These are phyloP conservation scores for Sanghuangporus sanghuang DNA, from an alignment of 1,284 basidiomycete species.

Conservation along the genomic window DNA sequence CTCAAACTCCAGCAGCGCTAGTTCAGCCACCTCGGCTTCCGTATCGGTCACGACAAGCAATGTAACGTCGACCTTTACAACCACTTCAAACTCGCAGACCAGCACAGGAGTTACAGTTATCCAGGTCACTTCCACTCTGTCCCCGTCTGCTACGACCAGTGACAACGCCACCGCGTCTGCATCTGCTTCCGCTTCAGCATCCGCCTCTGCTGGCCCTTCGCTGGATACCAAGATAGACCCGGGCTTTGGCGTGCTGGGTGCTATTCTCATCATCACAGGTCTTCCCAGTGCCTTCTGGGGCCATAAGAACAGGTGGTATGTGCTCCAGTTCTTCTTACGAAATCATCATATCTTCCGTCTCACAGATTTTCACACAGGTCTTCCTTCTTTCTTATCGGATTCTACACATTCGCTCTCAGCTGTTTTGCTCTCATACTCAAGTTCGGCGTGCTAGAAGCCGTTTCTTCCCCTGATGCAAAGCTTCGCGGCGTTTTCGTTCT, in stretches of 20 bases:
- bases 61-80: slow-evolving; percentile 42
- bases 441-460: slow-evolving; percentile 78
- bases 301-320: slow-evolving; percentile 87
- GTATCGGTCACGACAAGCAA: slow-evolving; percentile 39
- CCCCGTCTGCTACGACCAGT: slow-evolving; percentile 30
- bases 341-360: slow-evolving; percentile 7
- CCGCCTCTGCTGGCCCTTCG: slow-evolving; percentile 42
- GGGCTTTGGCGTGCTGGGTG: slow-evolving; percentile 87
- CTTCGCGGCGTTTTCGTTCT: slow-evolving; percentile 89
- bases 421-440: slow-evolving; percentile 86
- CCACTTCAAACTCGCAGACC: slow-evolving; percentile 17
- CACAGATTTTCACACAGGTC: slow-evolving; percentile 47
- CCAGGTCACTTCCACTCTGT: slow-evolving; percentile 49
- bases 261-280: slow-evolving; percentile 83
- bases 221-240: slow-evolving; percentile 79
- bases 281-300: slow-evolving; percentile 87
- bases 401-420: slow-evolving; percentile 82
- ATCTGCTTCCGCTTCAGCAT: slow-evolving; percentile 44
- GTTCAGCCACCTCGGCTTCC: slow-evolving; percentile 17
- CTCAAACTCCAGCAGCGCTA: slow-evolving; percentile 24
- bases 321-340: slow-evolving; percentile 19
- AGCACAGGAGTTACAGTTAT: slow-evolving; percentile 43
- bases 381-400: slow-evolving; percentile 89
- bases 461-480: slow-evolving; percentile 74
- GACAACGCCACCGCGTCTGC: slow-evolving; percentile 32